Evolutionary conservation across 108 stramenopile species (phyloP).

Genomic region (Tribonema minus): DNA sequence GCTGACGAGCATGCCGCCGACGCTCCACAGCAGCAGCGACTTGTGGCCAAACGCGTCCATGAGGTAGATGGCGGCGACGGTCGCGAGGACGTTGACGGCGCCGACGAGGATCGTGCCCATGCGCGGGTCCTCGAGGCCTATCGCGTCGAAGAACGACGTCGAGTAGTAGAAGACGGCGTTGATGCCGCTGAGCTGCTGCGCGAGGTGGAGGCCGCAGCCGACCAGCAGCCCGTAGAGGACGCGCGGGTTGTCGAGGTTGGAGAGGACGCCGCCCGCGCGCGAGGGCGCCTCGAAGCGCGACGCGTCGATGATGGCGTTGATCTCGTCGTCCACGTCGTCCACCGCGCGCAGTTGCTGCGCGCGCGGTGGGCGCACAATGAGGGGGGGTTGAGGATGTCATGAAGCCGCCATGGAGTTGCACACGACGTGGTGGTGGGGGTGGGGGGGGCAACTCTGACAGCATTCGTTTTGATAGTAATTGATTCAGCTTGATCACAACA

Average conservation of each 20-base stretch:
- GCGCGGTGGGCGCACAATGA: background rate
- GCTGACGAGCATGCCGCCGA: background rate
- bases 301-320: background rate
- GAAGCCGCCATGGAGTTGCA: too few species aligned
- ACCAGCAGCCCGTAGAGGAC: too few species aligned
- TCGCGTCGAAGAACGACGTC: conserved; percentile 83
- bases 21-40: background rate
- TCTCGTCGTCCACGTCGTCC: background rate
- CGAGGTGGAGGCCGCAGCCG: conserved; percentile 77
- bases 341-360: background rate
- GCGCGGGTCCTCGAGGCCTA: too few species aligned
- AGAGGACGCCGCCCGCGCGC: too few species aligned
- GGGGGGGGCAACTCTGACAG: too few species aligned
- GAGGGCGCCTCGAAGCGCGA: conserved; percentile 64
- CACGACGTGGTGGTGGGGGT: too few species aligned
- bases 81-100: background rate
- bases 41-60: background rate
- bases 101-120: background rate
- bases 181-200: conserved; percentile 92
- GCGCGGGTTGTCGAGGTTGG: too few species aligned
- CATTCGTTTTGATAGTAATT: too few species aligned
- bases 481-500: too few species aligned
- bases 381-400: background rate
- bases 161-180: conserved; percentile 98
- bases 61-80: background rate